Evolutionary conservation across 1,284 basidiomycete species (phyloP).

Genomic region (Boletus semigastroideus): DNA sequence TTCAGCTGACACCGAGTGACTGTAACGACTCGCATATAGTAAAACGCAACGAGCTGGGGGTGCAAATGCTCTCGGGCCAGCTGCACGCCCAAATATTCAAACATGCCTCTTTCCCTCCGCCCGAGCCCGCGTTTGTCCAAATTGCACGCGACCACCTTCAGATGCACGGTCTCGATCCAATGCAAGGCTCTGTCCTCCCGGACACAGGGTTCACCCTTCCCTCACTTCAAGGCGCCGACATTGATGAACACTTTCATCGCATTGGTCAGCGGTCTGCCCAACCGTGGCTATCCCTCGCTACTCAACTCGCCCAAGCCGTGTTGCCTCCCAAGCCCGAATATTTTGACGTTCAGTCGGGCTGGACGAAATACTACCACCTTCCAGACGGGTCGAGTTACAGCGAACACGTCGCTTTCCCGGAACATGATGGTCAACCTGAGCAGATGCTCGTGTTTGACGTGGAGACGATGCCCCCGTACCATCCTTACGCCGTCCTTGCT

Average conservation of each 20-base stretch:
- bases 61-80: constrained; percentile 83
- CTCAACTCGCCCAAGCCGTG: constrained; percentile 53
- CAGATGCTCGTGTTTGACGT: constrained; percentile 89
- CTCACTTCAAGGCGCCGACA: constrained; percentile 75
- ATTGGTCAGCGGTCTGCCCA: constrained; percentile 74
- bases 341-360: constrained; percentile 83
- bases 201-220: constrained; percentile 84
- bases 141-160: constrained; percentile 81
- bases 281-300: constrained; percentile 81
- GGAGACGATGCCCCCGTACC: constrained; percentile 86
- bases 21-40: constrained; percentile 33
- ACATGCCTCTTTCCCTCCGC: constrained; percentile 61
- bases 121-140: constrained; percentile 62
- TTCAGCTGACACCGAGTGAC: neutral
- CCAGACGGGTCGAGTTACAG: constrained; percentile 66
- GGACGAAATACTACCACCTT: constrained; percentile 82
- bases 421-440: constrained; percentile 63
- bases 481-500: constrained; percentile 87
- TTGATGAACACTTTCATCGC: constrained; percentile 88
- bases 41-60: constrained; percentile 85
- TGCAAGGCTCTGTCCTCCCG: constrained; percentile 78
- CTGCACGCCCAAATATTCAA: constrained; percentile 88
- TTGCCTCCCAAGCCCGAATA: constrained; percentile 68
- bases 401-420: constrained; percentile 61
- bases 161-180: constrained; percentile 77